phyloP scores from a whole-genome alignment of 1,284 basidiomycete species.

The Boletellus dicymbophilus region DNA sequence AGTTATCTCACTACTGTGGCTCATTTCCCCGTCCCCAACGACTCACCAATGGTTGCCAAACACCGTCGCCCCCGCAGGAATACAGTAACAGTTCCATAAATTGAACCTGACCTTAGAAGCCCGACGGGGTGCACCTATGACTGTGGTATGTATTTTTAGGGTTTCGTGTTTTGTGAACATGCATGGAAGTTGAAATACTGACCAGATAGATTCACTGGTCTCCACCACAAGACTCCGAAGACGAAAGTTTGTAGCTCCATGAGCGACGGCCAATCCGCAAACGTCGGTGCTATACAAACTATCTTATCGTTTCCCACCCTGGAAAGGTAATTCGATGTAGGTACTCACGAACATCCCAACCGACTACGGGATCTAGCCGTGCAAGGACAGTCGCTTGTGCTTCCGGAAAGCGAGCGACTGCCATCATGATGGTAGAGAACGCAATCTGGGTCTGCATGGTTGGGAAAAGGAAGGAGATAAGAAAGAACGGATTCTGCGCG shows the following conservation, averaged over 20 bases:
- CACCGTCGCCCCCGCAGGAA: conserved; percentile 59
- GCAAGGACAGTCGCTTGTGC: conserved; percentile 55
- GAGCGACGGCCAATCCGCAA: conserved; percentile 24
- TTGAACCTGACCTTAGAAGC: conserved; percentile 23
- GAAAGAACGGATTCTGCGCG: too few relatives aligned
- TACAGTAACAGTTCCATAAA: conserved; percentile 53
- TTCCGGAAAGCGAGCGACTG: conserved; percentile 61
- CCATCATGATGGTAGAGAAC: conserved; percentile 62
- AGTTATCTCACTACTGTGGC: background rate
- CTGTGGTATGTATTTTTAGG: conserved; percentile 9
- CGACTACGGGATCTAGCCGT: conserved; percentile 60
- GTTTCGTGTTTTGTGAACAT: too few relatives aligned
- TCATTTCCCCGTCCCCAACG: background rate
- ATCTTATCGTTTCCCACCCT: background rate
- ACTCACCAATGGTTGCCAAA: conserved; percentile 59
- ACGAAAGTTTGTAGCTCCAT: conserved; percentile 28
- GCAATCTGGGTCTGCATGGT: conserved; percentile 57
- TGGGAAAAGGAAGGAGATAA: too few relatives aligned
- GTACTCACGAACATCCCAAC: conserved; percentile 45
- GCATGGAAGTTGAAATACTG: background rate
- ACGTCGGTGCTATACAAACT: conserved; percentile 21
- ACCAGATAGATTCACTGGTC: conserved; percentile 31
- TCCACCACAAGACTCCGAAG: conserved; percentile 27
- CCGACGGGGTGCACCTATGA: conserved; percentile 11
- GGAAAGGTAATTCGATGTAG: background rate